Conservation (phyloP, 192 early-diverging fungal species). For the Radiomyces spectabilis region DNA sequence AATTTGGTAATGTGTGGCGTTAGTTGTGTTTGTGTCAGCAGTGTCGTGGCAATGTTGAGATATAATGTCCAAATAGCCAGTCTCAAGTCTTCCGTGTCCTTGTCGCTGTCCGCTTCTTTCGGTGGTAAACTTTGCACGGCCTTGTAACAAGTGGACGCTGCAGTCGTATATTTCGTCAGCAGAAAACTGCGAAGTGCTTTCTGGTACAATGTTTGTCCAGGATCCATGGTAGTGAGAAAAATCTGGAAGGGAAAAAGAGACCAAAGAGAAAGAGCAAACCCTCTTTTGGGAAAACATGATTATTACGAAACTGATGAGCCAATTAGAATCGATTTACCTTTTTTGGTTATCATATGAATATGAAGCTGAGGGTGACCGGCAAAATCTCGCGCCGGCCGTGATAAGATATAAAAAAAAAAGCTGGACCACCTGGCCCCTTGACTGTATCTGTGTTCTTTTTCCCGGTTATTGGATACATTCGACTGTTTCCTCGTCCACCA, state of each 20-base stretch:
- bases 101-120: not conserved
- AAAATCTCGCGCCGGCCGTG: no score
- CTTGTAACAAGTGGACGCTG: slow-evolving; percentile 15
- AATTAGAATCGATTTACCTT: no score
- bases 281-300: not conserved
- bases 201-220: slow-evolving; percentile 12
- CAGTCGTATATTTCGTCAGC: slow-evolving; percentile 17
- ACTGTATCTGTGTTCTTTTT: no score
- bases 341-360: no score
- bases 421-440: no score
- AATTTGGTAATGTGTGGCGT: not conserved
- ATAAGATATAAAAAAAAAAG: no score
- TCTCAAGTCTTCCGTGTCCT: not conserved
- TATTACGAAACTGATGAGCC: no score
- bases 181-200: slow-evolving; percentile 22
- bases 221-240: not conserved
- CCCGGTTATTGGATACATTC: no score
- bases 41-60: slow-evolving; percentile 8
- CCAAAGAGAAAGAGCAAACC: not conserved
- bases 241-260: not conserved
- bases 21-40: not conserved
- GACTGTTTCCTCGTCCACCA: no score
- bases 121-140: slow-evolving; percentile 4
- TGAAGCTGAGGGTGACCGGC: no score
- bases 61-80: slow-evolving; percentile 16